Percentiles rank a stretch among this genome's conserved stretches.
Evolutionary conservation across 345 rosid genomes (phyloP).

Genomic region (Rubroshorea leprosula): DNA sequence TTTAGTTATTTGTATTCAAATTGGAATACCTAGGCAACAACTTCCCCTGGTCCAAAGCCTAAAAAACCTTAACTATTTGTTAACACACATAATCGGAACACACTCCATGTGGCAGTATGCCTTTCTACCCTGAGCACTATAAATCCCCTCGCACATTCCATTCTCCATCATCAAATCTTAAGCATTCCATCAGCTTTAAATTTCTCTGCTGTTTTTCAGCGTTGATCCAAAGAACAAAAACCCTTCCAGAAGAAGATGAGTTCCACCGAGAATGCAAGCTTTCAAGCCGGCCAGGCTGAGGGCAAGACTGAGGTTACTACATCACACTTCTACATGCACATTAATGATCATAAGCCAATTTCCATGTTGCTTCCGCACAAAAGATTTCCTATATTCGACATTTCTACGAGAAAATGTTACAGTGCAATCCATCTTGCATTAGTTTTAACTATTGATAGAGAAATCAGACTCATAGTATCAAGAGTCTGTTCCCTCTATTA

Average conservation of each 20-base stretch:
- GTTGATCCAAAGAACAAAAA: not conserved
- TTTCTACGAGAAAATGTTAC: no score
- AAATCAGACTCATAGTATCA: no score
- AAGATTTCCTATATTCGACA: no score
- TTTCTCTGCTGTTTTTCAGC: no score
- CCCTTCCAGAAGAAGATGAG: conserved; percentile 2
- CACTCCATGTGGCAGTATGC: not conserved
- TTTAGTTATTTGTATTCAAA: no score
- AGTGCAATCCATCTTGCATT: no score
- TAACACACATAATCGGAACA: not conserved
- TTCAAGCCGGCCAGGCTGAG: conserved; percentile 28
- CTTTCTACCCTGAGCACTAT: not conserved
- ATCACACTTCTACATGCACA: no score
- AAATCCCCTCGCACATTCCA: conserved; percentile 2
- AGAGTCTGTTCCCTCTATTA: no score
- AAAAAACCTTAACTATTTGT: not conserved
- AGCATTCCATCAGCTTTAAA: not conserved
- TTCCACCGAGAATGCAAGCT: conserved; percentile 13
- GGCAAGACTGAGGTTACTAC: conserved; percentile 33
- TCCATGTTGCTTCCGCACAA: no score
- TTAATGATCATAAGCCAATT: no score
- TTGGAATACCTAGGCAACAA: no score
- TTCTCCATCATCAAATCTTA: not conserved
- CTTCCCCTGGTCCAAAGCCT: conserved; percentile 9
- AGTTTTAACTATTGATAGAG: no score